These are phyloP conservation scores for Lipomyces chichibuensis DNA, from an alignment of 805 yeast species.

Conservation along the genomic window DNA sequence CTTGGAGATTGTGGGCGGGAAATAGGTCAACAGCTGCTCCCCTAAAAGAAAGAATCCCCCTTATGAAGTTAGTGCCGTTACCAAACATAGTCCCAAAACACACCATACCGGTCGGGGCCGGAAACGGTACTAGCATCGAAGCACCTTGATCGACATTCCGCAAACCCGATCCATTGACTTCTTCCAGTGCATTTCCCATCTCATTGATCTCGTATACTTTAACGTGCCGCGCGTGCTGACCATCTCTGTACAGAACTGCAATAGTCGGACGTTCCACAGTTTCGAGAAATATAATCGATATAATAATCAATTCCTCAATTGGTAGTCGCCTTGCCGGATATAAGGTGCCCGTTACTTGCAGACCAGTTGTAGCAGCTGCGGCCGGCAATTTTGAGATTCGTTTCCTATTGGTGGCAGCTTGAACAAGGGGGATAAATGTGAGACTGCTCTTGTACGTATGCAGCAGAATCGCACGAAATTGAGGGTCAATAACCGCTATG, in stretches of 20 bases:
- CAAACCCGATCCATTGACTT: conserved; percentile 15
- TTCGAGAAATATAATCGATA: conserved; percentile 25
- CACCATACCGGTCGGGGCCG: conserved; percentile 10
- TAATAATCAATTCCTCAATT: conserved; percentile 27
- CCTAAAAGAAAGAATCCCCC: conserved; percentile 33
- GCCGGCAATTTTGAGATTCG: conserved; percentile 10
- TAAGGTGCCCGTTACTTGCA: conserved; percentile 13
- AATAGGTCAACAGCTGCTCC: conserved; percentile 33
- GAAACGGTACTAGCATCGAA: conserved; percentile 20
- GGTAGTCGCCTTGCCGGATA: conserved; percentile 24
- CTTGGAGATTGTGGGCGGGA: conserved; percentile 2
- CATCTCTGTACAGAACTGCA: conserved; percentile 32
- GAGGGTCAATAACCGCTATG: conserved; percentile 28
- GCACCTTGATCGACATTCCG: conserved; percentile 34
- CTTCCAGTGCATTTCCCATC: conserved; percentile 16
- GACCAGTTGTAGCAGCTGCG: neutral
- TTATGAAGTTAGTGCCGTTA: neutral
- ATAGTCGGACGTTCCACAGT: conserved; percentile 22
- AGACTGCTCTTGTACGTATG: conserved; percentile 23
- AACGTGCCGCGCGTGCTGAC: conserved; percentile 29
- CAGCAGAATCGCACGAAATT: conserved; percentile 26
- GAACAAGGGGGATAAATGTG: conserved; percentile 28
- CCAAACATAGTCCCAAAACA: neutral
- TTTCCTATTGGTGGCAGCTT: conserved; percentile 2
- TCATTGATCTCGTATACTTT: conserved; percentile 27